Conservation (phyloP, 2,329 filamentous ascomycete species). For the Xylaria sp. region DNA sequence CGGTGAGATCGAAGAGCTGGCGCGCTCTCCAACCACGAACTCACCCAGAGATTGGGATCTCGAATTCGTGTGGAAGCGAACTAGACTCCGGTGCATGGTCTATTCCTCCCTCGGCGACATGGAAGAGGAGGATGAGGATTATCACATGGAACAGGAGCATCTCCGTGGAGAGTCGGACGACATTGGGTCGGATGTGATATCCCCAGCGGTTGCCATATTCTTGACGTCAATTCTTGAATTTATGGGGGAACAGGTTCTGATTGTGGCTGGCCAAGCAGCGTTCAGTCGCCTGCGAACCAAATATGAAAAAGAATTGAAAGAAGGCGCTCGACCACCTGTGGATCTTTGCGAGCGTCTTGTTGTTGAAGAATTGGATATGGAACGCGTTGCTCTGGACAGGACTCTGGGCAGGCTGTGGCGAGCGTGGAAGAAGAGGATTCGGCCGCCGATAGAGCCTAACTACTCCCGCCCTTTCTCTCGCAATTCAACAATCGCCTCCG, state of each 20-base stretch:
- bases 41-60: conserved; percentile 74
- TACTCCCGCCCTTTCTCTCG: conserved; percentile 54
- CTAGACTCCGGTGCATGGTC: conserved; percentile 93
- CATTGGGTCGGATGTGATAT: conserved; percentile 69
- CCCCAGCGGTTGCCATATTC: conserved; percentile 92
- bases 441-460: conserved; percentile 55
- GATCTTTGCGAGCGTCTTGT: conserved; percentile 67
- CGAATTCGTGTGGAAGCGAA: conserved; percentile 93
- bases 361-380: conserved; percentile 91
- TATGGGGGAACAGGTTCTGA: conserved; percentile 86
- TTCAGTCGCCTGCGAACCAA: conserved; percentile 66
- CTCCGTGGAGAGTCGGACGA: conserved; percentile 62
- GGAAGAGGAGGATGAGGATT: conserved; percentile 96
- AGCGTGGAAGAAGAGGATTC: conserved; percentile 87
- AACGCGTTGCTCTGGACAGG: conserved; percentile 86
- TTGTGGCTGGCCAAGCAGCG: conserved; percentile 85
- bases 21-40: conserved; percentile 55
- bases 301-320: conserved; percentile 61
- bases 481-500: conserved; percentile 44
- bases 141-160: conserved; percentile 79
- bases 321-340: conserved; percentile 49
- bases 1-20: conserved; percentile 72
- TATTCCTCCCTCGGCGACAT: conserved; percentile 95
- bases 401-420: conserved; percentile 90
- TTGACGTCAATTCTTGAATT: conserved; percentile 93